Evolutionary conservation across 2,329 filamentous ascomycete genomes (phyloP), one percentile per base, ranked within the genome.

Genomic region (Pestalotiopsis sp.): DNA sequence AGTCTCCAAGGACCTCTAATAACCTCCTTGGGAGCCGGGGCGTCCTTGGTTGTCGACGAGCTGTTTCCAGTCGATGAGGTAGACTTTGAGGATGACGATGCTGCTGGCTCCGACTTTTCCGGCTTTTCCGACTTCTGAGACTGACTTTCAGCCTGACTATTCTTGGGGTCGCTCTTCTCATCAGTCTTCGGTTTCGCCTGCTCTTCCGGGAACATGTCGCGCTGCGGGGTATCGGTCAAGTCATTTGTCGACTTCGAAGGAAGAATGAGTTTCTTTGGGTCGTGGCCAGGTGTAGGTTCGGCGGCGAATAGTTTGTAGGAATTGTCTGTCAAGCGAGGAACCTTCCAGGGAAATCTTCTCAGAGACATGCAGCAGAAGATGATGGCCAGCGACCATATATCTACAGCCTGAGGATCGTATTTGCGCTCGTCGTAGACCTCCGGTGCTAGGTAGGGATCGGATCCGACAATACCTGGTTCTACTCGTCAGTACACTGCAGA

Each of bases 311-410:
- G 87, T 76, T 95, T 95, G 82, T 93, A 99, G 0, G 94, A 97
- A 79, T 97, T 98, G 79, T 99, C 96, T 3, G 93, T 93, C 78
- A 94, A 84, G 56, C 95, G 90, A 4, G 96, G 96, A 45, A 97
- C 91, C 82, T 99, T 99, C 96, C 96, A 99, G 0, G 96, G 96
- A 77, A 99, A 99, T 45, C 96, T 87, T 25, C 96, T 89, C 57
- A 99, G 85, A 4, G 94, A 96, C 96, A 99, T 99, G 84, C 96
- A 99, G 81, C 96, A 98, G 82, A 95, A 99, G 67, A 99, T 98
- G 74, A 99, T 99, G 20, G 95, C 96, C 69, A 99, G 85, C 12
- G 96, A 99, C 96, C 96, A 99, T 69, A 99, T 94, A 81, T 99
- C 96, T 1, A 95, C 93, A 6, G 94, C 93, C 71, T 95, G 92